Percentiles rank a stretch among this genome's conserved stretches.
These are phyloP conservation scores for Suillus placidus DNA, from an alignment of 768 basidiomycete species.

Conservation along the genomic window DNA sequence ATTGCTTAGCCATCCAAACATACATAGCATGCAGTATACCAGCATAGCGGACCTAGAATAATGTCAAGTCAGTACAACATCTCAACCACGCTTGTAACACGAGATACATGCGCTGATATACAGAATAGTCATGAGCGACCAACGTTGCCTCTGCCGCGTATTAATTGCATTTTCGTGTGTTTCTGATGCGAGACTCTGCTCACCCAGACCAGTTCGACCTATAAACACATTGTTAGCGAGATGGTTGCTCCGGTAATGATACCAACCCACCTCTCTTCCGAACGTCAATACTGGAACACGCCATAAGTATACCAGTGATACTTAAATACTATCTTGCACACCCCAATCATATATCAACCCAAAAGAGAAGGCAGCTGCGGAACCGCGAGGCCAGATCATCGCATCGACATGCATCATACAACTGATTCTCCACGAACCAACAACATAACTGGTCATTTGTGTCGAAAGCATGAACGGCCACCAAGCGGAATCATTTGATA, in stretches of 20 bases:
- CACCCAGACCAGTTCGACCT: background rate
- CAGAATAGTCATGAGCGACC: background rate
- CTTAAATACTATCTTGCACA: background rate
- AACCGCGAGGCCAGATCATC: background rate
- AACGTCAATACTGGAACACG: background rate
- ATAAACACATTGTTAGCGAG: background rate
- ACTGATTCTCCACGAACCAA: background rate
- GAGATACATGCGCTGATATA: background rate
- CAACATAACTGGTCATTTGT: background rate
- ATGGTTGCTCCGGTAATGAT: background rate
- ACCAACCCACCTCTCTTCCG: background rate
- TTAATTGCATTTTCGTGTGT: background rate
- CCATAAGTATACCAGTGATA: background rate
- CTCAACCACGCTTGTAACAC: background rate
- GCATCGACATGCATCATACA: background rate
- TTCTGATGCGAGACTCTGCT: background rate
- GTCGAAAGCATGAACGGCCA: background rate
- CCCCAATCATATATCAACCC: background rate
- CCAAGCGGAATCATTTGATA: background rate
- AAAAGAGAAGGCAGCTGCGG: background rate
- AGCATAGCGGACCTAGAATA: background rate
- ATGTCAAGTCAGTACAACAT: background rate
- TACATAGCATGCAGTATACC: background rate
- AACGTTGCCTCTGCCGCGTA: background rate
- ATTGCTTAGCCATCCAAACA: background rate